These are phyloP conservation scores for Dothideomycetes sp. DNA, from an alignment of 2,329 filamentous ascomycete genomes.

Conservation along the genomic window DNA sequence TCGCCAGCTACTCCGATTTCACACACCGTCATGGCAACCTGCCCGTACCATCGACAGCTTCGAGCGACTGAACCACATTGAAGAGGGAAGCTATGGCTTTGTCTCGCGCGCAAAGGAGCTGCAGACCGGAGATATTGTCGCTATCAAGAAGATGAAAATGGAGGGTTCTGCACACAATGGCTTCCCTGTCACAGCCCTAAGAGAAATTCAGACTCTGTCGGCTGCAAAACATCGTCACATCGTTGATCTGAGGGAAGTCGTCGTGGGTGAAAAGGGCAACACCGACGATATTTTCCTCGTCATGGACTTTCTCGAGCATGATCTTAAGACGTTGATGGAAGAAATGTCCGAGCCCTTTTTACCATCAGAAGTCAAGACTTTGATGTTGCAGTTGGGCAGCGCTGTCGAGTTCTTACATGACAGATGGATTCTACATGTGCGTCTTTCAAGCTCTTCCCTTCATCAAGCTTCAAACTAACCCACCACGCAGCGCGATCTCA, in stretches of 20 bases:
- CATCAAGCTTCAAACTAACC: neutral
- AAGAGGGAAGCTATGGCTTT: conserved; percentile 93
- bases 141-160: conserved; percentile 88
- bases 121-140: conserved; percentile 69
- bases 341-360: conserved; percentile 93
- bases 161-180: conserved; percentile 46
- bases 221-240: conserved; percentile 75
- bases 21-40: conserved; percentile 56
- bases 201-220: conserved; percentile 86
- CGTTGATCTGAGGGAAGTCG: conserved; percentile 72
- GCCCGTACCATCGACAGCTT: conserved; percentile 78
- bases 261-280: conserved; percentile 32
- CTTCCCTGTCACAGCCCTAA: conserved; percentile 81
- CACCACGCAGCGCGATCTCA: conserved; percentile 63
- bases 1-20: conserved; percentile 61
- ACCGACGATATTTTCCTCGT: conserved; percentile 71
- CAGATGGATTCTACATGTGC: conserved; percentile 67
- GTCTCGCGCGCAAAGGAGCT: conserved; percentile 75
- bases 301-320: conserved; percentile 96
- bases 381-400: conserved; percentile 71
- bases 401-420: conserved; percentile 80
- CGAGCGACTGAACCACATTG: conserved; percentile 90
- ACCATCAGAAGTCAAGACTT: conserved; percentile 82
- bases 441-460: conserved; percentile 4
- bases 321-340: conserved; percentile 84